A percentile compares a stretch with the other conserved stretches of the same genome.
Conservation (phyloP, 148 eudicot genomes). For the Chenopodium suecicum region DNA sequence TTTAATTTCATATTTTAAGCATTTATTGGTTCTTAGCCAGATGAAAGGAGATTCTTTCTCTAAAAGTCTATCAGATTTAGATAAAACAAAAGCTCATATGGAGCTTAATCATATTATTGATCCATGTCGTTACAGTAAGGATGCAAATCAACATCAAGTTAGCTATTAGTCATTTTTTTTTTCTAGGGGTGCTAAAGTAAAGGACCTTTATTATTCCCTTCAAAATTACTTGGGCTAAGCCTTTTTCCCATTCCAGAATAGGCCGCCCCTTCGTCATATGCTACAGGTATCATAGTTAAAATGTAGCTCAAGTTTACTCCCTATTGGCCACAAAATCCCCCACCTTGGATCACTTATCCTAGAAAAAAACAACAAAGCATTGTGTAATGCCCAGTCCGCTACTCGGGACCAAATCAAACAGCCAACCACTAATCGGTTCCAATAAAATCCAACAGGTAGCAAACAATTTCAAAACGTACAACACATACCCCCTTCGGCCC, state of each 20-base stretch:
- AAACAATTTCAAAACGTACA: background rate
- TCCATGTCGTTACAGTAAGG: background rate
- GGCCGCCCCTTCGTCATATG: background rate
- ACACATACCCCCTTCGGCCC: background rate
- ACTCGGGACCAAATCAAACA: background rate
- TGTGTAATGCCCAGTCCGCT: background rate
- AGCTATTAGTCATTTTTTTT: background rate
- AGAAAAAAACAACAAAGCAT: no score
- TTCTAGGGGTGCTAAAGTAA: background rate
- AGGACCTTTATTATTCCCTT: background rate
- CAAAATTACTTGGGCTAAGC: background rate
- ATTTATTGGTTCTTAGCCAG: background rate
- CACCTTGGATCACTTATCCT: background rate
- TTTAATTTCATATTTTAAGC: background rate
- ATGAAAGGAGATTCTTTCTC: background rate
- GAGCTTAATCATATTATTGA: background rate
- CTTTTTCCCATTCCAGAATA: background rate
- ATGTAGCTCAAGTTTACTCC: no score
- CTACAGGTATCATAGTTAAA: background rate
- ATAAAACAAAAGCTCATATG: background rate
- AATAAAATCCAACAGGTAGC: background rate
- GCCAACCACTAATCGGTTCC: background rate
- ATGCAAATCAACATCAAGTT: background rate
- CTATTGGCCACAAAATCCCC: background rate
- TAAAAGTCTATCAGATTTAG: background rate